These are phyloP conservation scores for Ophiostoma tasmaniense DNA, from an alignment of 2,329 filamentous ascomycete genomes.

Conservation along the genomic window DNA sequence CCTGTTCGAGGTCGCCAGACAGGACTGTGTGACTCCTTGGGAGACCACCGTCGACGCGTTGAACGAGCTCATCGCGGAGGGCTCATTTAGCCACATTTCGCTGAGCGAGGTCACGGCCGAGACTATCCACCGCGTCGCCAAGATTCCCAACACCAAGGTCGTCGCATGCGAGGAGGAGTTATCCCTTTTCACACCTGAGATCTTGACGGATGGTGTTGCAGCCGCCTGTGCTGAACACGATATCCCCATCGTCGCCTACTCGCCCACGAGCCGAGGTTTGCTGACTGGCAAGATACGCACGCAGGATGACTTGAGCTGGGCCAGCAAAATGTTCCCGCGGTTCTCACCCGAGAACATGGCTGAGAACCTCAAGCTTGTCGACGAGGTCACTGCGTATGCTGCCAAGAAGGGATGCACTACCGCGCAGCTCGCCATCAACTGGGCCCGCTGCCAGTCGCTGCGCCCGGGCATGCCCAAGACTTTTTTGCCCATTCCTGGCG, in stretches of 20 bases:
- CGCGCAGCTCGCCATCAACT: slow-evolving; percentile 47
- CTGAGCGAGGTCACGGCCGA: slow-evolving; percentile 43
- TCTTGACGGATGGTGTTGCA: slow-evolving; percentile 43
- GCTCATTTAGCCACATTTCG: slow-evolving; percentile 34
- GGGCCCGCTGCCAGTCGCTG: slow-evolving; percentile 39
- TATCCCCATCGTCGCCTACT: slow-evolving; percentile 48
- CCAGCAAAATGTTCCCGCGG: slow-evolving; percentile 30
- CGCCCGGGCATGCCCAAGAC: slow-evolving; percentile 32
- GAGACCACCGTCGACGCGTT: slow-evolving; percentile 37
- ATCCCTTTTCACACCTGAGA: slow-evolving; percentile 41
- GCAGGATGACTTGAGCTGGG: slow-evolving; percentile 6
- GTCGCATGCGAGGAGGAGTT: slow-evolving; percentile 47
- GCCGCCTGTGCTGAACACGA: slow-evolving; percentile 40
- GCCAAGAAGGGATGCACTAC: slow-evolving; percentile 40
- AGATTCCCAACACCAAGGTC: slow-evolving; percentile 26
- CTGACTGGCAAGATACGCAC: slow-evolving; percentile 9
- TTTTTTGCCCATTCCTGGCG: slow-evolving; percentile 40
- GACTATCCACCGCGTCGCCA: slow-evolving; percentile 41
- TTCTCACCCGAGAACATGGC: slow-evolving; percentile 43
- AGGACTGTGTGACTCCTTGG: slow-evolving; percentile 42
- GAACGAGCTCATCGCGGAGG: slow-evolving; percentile 42
- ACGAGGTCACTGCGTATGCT: slow-evolving; percentile 38
- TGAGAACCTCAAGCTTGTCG: slow-evolving; percentile 42
- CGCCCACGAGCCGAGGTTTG: slow-evolving; percentile 44
- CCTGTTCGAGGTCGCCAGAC: slow-evolving; percentile 50